Evolutionary conservation across 495 filamentous ascomycete species (phyloP), one percentile per base, ranked within the genome.

Genomic region (Aspergillus diversus): DNA sequence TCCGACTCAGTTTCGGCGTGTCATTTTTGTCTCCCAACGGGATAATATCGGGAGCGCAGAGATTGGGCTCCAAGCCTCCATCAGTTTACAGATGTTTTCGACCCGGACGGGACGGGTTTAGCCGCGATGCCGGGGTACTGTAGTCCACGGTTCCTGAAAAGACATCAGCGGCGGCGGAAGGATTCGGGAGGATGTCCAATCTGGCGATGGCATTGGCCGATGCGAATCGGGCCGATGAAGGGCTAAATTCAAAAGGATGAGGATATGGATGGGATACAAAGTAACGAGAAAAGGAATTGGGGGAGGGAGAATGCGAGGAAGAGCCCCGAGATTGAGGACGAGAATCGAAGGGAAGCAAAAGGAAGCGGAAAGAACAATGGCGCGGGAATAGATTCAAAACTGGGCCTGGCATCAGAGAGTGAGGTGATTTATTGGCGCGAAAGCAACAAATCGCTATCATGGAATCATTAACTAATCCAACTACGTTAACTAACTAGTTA

Each of bases 101-200:
- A 27, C 21, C 21, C 39, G 5, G 16, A 27, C 16, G 47, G 47
- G 47, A 50, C 47, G 47, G 47, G 47, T 50, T 50, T 17, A 50
- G 9, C 47, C 47, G 47, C 16, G 9, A 50, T 21, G 21, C 21
- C 47, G 47, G 47, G 47, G 47, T 31, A 21, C 47, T 21, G 47
- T 50, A 17, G 16, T 50, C 16, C 47, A 50, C 47, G 16, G 16
- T 50, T 31, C 47, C 21, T 17, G n/a, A 31, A 50, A 56, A 43
- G 53, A 46, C 47, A 63, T 63, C 60, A 57, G 33, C 53, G 33
- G 54, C 43, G 33, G 53, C 53, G 53, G 52, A 47, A 57, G 60
- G 60, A 57, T 63, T 63, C 60, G 60, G 60, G 60, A 37, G 42
- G 16, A 37, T 31, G 17, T 33, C 32, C 35, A 34, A 47, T 42